Percentiles rank a stretch among this genome's conserved stretches.
These are phyloP conservation scores for Trametes gibbosa DNA, from an alignment of 768 basidiomycete genomes.

Conservation along the genomic window DNA sequence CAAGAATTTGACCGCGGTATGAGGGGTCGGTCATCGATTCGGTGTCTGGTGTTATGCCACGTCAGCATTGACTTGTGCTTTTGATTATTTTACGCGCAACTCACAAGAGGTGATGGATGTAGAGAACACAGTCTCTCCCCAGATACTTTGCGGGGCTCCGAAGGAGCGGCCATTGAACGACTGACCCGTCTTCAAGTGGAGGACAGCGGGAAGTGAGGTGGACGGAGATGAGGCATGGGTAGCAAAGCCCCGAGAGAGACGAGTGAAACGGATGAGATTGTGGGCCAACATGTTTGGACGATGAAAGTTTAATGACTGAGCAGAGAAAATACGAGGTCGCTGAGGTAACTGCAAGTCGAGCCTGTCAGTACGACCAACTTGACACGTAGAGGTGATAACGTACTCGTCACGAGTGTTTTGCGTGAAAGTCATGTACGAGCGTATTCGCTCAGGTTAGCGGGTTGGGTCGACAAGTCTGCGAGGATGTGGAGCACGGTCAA, in stretches of 20 bases:
- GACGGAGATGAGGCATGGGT: constrained; percentile 52
- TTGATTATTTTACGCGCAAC: constrained; percentile 26
- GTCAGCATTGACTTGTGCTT: not conserved
- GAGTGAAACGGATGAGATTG: constrained; percentile 47
- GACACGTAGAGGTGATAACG: constrained; percentile 24
- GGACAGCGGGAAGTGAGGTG: constrained; percentile 59
- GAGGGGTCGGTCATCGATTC: constrained; percentile 99
- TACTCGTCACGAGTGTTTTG: constrained; percentile 89
- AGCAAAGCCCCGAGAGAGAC: constrained; percentile 59
- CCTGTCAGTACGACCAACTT: constrained; percentile 24
- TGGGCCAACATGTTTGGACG: constrained; percentile 57
- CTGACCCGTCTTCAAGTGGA: constrained; percentile 94
- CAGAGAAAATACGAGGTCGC: constrained; percentile 87
- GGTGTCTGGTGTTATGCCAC: constrained; percentile 63
- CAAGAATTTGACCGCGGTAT: constrained; percentile 95
- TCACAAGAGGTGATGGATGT: constrained; percentile 97
- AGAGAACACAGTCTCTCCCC: constrained; percentile 97
- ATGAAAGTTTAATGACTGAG: constrained; percentile 33
- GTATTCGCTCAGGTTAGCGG: constrained; percentile 25
- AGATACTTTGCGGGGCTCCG: constrained; percentile 82
- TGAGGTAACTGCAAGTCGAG: constrained; percentile 63
- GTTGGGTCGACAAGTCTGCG: not conserved
- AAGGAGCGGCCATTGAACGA: constrained; percentile 89
- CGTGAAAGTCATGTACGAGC: constrained; percentile 75
- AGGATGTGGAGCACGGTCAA: constrained; percentile 10